Percentiles rank a stretch among this genome's conserved stretches.
phyloP scores from a whole-genome alignment of 371 early-diverging fungal species.

The Choanephora cucurbitarum region DNA sequence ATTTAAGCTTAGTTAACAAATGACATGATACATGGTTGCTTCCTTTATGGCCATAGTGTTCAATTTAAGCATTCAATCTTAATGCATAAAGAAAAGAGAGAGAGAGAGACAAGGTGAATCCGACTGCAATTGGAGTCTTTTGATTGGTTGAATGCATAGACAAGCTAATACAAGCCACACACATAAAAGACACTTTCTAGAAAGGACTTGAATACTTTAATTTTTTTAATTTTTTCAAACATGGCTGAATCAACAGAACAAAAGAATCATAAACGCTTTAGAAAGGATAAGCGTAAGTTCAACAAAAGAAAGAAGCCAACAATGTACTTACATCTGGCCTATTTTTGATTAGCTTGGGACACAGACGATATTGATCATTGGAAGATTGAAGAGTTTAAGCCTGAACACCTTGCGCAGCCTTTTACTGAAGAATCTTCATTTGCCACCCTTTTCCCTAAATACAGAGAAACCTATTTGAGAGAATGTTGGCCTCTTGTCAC shows the following conservation, averaged over 20 bases:
- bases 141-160: too few relatives aligned
- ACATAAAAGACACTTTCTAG: neutral
- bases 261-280: constrained; percentile 35
- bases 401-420: constrained; percentile 78
- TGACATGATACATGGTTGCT: too few relatives aligned
- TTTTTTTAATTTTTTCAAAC: neutral
- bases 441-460: constrained; percentile 98
- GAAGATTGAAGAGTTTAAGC: constrained; percentile 90
- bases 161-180: too few relatives aligned
- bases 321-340: too few relatives aligned
- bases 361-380: constrained; percentile 94
- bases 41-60: too few relatives aligned
- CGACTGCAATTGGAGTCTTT: too few relatives aligned
- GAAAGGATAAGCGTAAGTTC: constrained; percentile 48
- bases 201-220: neutral
- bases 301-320: too few relatives aligned
- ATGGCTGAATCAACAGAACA: constrained; percentile 20
- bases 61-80: too few relatives aligned
- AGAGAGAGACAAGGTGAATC: too few relatives aligned
- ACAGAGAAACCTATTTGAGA: constrained; percentile 94
- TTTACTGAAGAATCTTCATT: constrained; percentile 97
- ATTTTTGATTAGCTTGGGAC: constrained; percentile 74
- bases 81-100: too few relatives aligned
- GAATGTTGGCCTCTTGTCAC: constrained; percentile 96
- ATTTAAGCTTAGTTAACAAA: too few relatives aligned